Percentiles rank a stretch among this genome's conserved stretches.
phyloP scores from a whole-genome alignment of 768 basidiomycete species.

The Hericium erinaceus region DNA sequence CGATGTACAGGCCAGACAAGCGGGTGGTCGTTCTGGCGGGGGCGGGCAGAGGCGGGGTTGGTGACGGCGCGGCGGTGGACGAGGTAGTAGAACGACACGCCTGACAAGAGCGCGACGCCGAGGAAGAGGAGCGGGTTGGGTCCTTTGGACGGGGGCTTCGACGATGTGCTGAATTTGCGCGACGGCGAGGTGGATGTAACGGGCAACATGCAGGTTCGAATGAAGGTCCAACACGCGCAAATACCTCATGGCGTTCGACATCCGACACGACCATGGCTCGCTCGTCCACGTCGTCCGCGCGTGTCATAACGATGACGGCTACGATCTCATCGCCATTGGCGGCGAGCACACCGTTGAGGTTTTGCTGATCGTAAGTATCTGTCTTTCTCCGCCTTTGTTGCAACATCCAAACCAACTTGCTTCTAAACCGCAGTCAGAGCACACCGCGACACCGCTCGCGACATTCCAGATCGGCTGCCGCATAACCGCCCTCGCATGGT shows the following conservation, averaged over 20 bases:
- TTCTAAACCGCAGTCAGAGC: slow-evolving; percentile 27
- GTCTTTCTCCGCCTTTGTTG: slow-evolving; percentile 7
- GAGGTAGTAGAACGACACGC: slow-evolving; percentile 47
- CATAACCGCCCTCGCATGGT: slow-evolving; percentile 74
- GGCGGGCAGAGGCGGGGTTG: slow-evolving; percentile 51
- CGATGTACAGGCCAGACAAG: slow-evolving; percentile 50
- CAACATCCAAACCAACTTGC: background rate
- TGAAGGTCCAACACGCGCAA: background rate
- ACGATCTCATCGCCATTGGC: slow-evolving; percentile 64
- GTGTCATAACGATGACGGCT: slow-evolving; percentile 53
- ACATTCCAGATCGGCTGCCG: slow-evolving; percentile 66
- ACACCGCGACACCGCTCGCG: slow-evolving; percentile 43
- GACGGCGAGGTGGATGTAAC: background rate
- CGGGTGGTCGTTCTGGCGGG: slow-evolving; percentile 54
- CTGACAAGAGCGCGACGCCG: slow-evolving; percentile 46
- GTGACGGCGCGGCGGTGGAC: slow-evolving; percentile 47
- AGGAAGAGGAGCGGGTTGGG: slow-evolving; percentile 61
- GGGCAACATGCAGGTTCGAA: background rate
- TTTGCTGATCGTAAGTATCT: slow-evolving; percentile 45
- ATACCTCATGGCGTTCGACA: slow-evolving; percentile 35
- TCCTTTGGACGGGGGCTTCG: slow-evolving; percentile 15
- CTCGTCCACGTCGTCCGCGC: slow-evolving; percentile 54
- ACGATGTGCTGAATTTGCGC: background rate
- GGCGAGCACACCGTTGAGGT: slow-evolving; percentile 67
- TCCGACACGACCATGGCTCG: slow-evolving; percentile 50